Evolutionary conservation across 805 yeast species (phyloP), one percentile per base, ranked within the genome.

Genomic region (Blastobotrys robertii): DNA sequence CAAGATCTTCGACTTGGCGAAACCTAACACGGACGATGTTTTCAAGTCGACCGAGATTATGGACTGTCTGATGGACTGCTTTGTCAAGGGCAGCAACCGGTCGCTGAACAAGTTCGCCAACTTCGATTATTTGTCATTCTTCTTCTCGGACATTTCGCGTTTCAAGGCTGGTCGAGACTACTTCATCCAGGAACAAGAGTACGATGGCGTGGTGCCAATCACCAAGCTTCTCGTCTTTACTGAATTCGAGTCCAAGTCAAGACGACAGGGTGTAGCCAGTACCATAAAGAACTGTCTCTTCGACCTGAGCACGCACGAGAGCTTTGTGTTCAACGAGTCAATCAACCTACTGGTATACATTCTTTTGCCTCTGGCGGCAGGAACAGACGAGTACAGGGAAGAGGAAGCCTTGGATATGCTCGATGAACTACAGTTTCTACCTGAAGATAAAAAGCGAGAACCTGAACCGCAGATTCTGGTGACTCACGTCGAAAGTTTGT

Each of bases 231-330:
- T 84, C 46, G 92, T 79, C 0, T 87, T 86, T 64, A 82, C 96
- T 3, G 88, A 84, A 57, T 76, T 79, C 55, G 82, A 79, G 51
- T 70, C 84, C 10, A 77, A 76, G 54, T 76, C 77, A 19, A 78
- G 97, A 65, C 74, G 97, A 63, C 88, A 83, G 58, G 97, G 95
- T 56, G 88, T 85, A 32, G 94, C 94, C 1, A 82, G 94, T 4
- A 83, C 96, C 1, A 84, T 92, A 52, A 90, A 92, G 60, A 90
- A 90, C 63, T 75, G 90, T 0, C 66, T 90, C 39, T 90, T 90
- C 56, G 95, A 88, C 57, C 68, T 84, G 1, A 75, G 77, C 34
- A 62, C 74, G 30, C 97, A 90, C 58, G 63, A 64, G 52, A 60
- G 58, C 16, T 66, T 90, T 36, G 60, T 86, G 34, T 68, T 66